phyloP scores from a whole-genome alignment of 169 alveolate genomes.

The Plasmodium chabaudi region DNA sequence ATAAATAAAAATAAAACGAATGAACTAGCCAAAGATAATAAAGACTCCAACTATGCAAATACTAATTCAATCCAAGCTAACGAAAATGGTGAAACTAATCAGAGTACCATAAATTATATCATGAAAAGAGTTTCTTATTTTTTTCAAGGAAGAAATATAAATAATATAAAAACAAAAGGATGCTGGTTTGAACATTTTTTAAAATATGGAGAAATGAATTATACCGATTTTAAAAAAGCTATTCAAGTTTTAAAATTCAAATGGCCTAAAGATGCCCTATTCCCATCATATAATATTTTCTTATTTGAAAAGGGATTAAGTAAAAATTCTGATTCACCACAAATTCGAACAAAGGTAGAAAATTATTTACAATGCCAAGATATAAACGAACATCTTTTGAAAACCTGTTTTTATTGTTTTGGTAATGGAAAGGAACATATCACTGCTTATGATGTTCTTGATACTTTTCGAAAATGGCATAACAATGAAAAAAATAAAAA shows the following conservation, averaged over 20 bases:
- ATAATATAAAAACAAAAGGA: conserved; percentile 1
- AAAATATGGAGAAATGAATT: conserved; percentile 74
- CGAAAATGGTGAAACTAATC: background rate
- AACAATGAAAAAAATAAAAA: conserved; percentile 19
- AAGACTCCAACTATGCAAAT: background rate
- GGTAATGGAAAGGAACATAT: conserved; percentile 52
- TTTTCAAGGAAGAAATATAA: conserved; percentile 5
- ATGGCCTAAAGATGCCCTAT: conserved; percentile 72
- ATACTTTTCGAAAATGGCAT: conserved; percentile 47
- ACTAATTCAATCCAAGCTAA: background rate
- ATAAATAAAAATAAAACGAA: background rate
- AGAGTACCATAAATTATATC: background rate
- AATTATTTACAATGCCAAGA: conserved; percentile 49
- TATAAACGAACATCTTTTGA: conserved; percentile 52
- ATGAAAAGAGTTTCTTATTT: background rate
- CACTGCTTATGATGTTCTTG: conserved; percentile 68
- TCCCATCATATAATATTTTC: conserved; percentile 64
- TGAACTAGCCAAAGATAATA: background rate
- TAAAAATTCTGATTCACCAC: conserved; percentile 67
- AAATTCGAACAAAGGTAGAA: conserved; percentile 61
- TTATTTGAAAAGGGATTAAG: conserved; percentile 69
- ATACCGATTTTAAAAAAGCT: conserved; percentile 35
- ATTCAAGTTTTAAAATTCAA: conserved; percentile 48
- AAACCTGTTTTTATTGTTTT: conserved; percentile 62
- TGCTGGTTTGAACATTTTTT: conserved; percentile 61